Evolutionary conservation across 2,329 filamentous ascomycete species (phyloP).

Genomic region (Phoma sp.): DNA sequence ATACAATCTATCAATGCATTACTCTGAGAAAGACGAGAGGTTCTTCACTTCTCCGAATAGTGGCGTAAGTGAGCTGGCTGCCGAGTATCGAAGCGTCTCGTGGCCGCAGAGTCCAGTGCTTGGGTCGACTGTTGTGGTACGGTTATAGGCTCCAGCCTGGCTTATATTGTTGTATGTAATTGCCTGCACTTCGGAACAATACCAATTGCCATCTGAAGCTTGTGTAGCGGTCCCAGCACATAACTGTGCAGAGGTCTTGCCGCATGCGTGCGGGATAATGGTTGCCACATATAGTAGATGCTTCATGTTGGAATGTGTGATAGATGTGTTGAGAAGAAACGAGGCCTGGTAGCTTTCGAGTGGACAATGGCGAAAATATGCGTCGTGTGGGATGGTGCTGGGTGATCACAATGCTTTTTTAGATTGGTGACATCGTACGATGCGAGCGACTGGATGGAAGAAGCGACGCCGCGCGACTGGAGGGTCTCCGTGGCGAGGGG

Average conservation of each 20-base stretch:
- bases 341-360: neutral
- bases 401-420: too few relatives aligned
- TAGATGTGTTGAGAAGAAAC: conserved; percentile 14
- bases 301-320: conserved; percentile 26
- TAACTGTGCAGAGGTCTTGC: conserved; percentile 39
- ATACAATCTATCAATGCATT: conserved; percentile 5
- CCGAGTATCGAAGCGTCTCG: conserved; percentile 60
- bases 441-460: too few relatives aligned
- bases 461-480: too few relatives aligned
- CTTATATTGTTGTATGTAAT: conserved; percentile 72
- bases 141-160: conserved; percentile 66
- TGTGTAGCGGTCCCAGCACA: conserved; percentile 41
- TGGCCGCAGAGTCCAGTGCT: conserved; percentile 62
- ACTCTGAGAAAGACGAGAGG: neutral
- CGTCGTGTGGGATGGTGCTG: neutral
- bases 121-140: conserved; percentile 65
- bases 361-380: neutral
- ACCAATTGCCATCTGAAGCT: conserved; percentile 64
- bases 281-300: conserved; percentile 23
- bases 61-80: conserved; percentile 68
- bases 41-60: conserved; percentile 69
- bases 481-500: too few relatives aligned
- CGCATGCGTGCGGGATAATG: conserved; percentile 20
- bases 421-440: neutral
- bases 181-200: conserved; percentile 67